Evolutionary conservation across 2,329 filamentous ascomycete species (phyloP), one percentile per base, ranked within the genome.

Genomic region (Alternaria gansuensis): DNA sequence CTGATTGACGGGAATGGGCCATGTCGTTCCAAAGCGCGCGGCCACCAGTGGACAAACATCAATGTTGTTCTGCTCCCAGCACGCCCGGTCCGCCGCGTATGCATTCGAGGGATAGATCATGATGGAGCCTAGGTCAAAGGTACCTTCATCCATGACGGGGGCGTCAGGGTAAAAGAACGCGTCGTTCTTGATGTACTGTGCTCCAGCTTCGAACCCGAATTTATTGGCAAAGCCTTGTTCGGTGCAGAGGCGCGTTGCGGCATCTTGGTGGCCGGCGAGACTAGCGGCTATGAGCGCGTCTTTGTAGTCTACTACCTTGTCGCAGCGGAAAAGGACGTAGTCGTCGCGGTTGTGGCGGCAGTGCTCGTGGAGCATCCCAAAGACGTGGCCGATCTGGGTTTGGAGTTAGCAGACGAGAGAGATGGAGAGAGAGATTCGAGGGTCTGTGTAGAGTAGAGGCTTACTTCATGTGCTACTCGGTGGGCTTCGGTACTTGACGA

Each of bases 321-420:
- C 13, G 46, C 57, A 57, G 2, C 53, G 45, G 40, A 45, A 56
- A 23, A 52, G 10, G 8, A 60, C 34, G 33, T 40, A 49, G 6
- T 46, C 31, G 36, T 60, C 41, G 17, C 52, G 34, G 39, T 57
- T 41, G 17, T 28, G 11, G 14, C 46, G 51, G 23, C 28, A 34
- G 10, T 59, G 57, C 24, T 59, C 57, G 26, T 55, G 57, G 6
- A 50, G 39, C 57, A 59, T 59, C 5, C 57, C 57, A 2, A 59
- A 26, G 26, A 54, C 51, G 21, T 43, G 40, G 14, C 40, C 36
- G 36, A 39, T 39, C 48, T 39, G 6, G 24, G 13, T 3, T 0
- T 17, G 0, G 29, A 26, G 23, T 50, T n/a, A 43, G 40, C 3
- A 26, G 24, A 43, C 8, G 14, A n/a, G 11, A 5, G n/a, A 26